A percentile compares a stretch with the other conserved stretches of the same genome.
Evolutionary conservation across 2,329 filamentous ascomycete species (phyloP).

Genomic region (Monilinia fructigena): DNA sequence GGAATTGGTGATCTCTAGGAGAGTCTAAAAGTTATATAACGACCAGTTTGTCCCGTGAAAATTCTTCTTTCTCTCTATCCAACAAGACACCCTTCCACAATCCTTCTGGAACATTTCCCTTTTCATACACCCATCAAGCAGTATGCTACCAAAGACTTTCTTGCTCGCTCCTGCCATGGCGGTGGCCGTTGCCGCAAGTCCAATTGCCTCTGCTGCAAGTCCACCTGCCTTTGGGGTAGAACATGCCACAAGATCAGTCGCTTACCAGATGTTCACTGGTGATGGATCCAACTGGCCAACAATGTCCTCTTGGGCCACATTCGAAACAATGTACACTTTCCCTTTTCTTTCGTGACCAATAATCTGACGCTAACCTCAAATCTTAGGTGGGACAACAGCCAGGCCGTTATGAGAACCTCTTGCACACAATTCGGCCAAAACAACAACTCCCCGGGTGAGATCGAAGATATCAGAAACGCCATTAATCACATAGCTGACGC

Average conservation of each 20-base stretch:
- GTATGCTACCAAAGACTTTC: constrained; percentile 10
- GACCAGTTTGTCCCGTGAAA: no score
- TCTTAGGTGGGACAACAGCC: constrained; percentile 17
- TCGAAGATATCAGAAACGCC: neutral
- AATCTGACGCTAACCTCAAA: neutral
- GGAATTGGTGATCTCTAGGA: no score
- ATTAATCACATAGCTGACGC: neutral
- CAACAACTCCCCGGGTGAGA: constrained; percentile 17
- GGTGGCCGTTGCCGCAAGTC: neutral
- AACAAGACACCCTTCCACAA: constrained; percentile 1
- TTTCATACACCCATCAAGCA: constrained; percentile 1
- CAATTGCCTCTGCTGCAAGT: neutral
- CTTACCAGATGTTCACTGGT: constrained; percentile 12
- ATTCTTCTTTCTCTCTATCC: neutral
- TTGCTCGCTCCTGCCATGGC: neutral
- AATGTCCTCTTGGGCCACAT: constrained; percentile 3
- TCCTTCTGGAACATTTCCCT: constrained; percentile 9
- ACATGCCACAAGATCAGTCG: neutral
- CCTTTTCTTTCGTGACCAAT: neutral
- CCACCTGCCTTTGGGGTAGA: neutral
- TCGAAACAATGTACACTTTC: constrained; percentile 15
- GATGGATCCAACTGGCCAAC: constrained; percentile 14
- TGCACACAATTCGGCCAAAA: constrained; percentile 11
- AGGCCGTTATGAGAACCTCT: constrained; percentile 10
- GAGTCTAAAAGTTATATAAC: no score